phyloP scores from a whole-genome alignment of 768 basidiomycete species.

The Boletus rubescentipes region DNA sequence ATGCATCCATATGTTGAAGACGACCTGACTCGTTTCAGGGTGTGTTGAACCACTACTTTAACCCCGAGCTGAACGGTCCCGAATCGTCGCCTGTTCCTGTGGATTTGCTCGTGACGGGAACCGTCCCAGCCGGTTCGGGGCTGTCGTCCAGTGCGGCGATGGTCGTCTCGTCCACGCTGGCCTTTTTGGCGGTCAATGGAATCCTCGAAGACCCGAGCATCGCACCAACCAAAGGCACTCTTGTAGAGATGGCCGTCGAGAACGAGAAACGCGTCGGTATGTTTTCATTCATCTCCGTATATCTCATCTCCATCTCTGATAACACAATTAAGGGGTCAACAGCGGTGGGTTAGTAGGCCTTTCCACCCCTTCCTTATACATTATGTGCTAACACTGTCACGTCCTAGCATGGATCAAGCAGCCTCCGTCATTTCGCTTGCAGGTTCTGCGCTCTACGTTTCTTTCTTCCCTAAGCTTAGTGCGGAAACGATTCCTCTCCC shows the following conservation, averaged over 20 bases:
- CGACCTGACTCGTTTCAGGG: conserved; percentile 41
- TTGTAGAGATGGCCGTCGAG: conserved; percentile 79
- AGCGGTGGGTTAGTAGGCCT: conserved; percentile 63
- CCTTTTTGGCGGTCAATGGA: conserved; percentile 76
- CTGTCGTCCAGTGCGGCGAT: conserved; percentile 88
- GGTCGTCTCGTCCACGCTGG: conserved; percentile 83
- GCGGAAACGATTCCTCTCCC: conserved; percentile 70
- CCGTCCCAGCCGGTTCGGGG: conserved; percentile 85
- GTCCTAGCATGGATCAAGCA: conserved; percentile 81
- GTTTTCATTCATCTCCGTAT: conserved; percentile 3
- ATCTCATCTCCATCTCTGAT: background rate
- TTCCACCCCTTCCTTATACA: background rate
- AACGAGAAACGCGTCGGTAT: conserved; percentile 81
- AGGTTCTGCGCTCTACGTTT: conserved; percentile 72
- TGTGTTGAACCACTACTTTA: conserved; percentile 63
- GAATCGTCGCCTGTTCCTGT: conserved; percentile 50
- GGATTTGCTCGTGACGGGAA: conserved; percentile 77
- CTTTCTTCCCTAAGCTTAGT: conserved; percentile 73
- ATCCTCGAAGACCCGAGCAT: conserved; percentile 39
- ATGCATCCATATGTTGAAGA: background rate
- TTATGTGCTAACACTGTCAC: conserved; percentile 3
- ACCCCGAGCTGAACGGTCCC: conserved; percentile 12
- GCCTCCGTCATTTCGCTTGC: conserved; percentile 78
- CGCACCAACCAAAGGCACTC: conserved; percentile 54
- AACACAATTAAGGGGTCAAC: conserved; percentile 52